Evolutionary conservation across 768 basidiomycete genomes (phyloP).

Genomic region (Megacollybia marginata): DNA sequence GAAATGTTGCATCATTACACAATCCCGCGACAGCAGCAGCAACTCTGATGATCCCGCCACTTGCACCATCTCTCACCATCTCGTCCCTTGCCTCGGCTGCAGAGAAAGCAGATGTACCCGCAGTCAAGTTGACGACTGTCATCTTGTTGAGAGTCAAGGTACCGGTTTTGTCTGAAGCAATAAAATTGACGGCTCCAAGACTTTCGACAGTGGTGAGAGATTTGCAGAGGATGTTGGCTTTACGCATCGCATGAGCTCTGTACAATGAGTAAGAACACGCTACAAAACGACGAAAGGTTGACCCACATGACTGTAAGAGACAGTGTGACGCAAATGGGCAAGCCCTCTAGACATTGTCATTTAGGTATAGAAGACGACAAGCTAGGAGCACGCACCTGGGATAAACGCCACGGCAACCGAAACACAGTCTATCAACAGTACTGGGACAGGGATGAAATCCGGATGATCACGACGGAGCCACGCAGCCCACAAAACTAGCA

Average conservation of each 20-base stretch:
- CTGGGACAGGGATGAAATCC: not conserved
- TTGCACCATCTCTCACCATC: not conserved
- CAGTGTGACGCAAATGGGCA: not conserved
- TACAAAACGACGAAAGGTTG: not conserved
- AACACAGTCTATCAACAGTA: not conserved
- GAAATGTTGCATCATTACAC: not conserved
- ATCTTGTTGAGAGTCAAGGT: slow-evolving; percentile 94
- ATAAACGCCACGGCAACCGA: not conserved
- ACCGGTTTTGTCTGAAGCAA: slow-evolving; percentile 86
- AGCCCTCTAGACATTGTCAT: not conserved
- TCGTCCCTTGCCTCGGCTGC: slow-evolving; percentile 12
- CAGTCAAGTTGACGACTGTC: slow-evolving; percentile 92
- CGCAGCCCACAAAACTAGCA: not conserved
- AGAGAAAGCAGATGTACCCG: slow-evolving; percentile 57
- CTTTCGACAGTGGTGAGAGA: slow-evolving; percentile 62
- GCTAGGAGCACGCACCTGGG: not conserved
- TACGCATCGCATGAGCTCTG: slow-evolving; percentile 36
- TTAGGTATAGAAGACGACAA: not conserved
- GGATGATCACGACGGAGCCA: not conserved
- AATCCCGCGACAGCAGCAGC: not conserved
- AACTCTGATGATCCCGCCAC: not conserved
- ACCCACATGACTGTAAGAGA: not conserved
- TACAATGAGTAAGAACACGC: not conserved
- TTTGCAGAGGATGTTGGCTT: slow-evolving; percentile 45
- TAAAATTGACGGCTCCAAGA: slow-evolving; percentile 51